Evolutionary conservation across 306 rosid genomes (phyloP), one percentile per base, ranked within the genome.

Genomic region (Pueraria montana): DNA sequence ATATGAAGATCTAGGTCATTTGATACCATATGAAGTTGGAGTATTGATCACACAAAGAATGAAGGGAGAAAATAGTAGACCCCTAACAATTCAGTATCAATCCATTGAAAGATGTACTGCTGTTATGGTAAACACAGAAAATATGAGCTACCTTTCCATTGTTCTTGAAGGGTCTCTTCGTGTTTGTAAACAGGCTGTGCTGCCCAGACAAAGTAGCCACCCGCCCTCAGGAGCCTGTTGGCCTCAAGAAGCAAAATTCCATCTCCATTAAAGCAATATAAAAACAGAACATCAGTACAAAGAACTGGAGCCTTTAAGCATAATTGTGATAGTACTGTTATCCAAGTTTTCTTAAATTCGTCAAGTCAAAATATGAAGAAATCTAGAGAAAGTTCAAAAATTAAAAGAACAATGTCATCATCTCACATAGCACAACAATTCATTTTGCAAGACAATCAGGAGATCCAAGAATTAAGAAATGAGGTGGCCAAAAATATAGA

Each of bases 151-250:
- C 98, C 98, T 95, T 87, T 87, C 98, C 98, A 91, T 85, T 95
- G 94, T 85, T 86, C 89, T 80, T 84, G 91, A 72, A 93, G 91
- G 85, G 72, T 71, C 64, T 87, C 91, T 86, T 91, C 94, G 59
- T 88, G 94, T 83, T 91, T 93, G 84, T 92, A 88, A 72, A 94
- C 95, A 14, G 97, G 97, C 81, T 95, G 97, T 18, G 97, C 97
- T 14, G 97, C 97, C 98, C 98, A 95, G 18, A 90, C 92, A 86
- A 93, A 95, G 84, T 95, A 90, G 50, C 95, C 94, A 78, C 98
- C 97, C 0, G 94, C 94, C 84, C 97, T 90, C 76, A 95, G 92
- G 81, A 93, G 85, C 91, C 98, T 89, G 88, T 93, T 77, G 36
- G 83, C 94, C 92, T 95, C 98, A 21, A 95, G 95, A 79, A 95